These are phyloP conservation scores for Neofusicoccum laricinum DNA, from an alignment of 2,329 filamentous ascomycete genomes.

Conservation along the genomic window DNA sequence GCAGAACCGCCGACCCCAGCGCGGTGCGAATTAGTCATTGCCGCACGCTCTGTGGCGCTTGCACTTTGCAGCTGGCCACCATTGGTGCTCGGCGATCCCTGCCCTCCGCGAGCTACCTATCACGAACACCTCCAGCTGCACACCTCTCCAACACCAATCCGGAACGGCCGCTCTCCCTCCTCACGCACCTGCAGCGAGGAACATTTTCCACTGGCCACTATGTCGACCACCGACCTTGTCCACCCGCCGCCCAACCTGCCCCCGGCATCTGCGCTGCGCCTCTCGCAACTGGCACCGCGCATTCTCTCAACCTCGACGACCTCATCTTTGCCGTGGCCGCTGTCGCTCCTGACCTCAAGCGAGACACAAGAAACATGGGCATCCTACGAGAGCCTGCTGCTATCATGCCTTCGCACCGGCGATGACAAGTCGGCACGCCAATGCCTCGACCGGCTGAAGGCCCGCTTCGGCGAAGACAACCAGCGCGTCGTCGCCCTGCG, in stretches of 20 bases:
- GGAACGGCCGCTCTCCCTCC: not conserved
- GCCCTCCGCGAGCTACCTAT: not conserved
- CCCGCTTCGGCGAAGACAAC: constrained; percentile 79
- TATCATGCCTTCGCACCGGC: constrained; percentile 79
- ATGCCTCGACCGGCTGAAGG: constrained; percentile 71
- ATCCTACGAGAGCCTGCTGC: constrained; percentile 80
- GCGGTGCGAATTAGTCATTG: not conserved
- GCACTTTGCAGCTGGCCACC: not conserved
- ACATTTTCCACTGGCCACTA: not conserved
- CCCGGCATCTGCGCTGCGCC: constrained; percentile 41
- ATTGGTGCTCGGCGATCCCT: not conserved
- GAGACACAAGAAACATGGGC: constrained; percentile 82
- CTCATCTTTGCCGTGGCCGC: constrained; percentile 47
- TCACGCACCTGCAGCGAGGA: not conserved
- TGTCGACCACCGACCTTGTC: constrained; percentile 33
- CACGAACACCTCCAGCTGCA: not conserved
- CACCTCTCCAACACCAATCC: not conserved
- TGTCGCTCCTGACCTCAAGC: constrained; percentile 49
- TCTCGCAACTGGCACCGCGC: constrained; percentile 46
- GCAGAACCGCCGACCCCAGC: not conserved
- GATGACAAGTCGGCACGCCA: constrained; percentile 75
- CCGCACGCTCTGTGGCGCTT: not conserved
- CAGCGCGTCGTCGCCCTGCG: constrained; percentile 81
- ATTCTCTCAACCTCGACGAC: constrained; percentile 37
- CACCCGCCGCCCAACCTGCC: constrained; percentile 39